Conservation (phyloP, 192 early-diverging fungal genomes). For the Coemansia pectinata region DNA sequence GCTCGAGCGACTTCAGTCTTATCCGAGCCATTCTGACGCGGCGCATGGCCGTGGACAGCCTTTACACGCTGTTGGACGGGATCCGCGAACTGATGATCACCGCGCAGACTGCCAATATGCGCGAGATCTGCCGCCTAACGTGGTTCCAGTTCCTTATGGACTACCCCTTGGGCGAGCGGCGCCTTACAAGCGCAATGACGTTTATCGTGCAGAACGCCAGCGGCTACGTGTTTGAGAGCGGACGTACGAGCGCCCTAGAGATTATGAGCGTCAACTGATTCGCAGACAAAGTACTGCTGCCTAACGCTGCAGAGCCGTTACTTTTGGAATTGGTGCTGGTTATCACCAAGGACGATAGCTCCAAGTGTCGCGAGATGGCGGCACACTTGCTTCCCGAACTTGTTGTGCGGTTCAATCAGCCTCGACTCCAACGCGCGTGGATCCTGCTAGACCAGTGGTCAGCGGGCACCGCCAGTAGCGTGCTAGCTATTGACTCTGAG, state of each 20-base stretch:
- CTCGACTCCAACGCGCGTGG: constrained; percentile 64
- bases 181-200: constrained; percentile 81
- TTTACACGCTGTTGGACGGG: constrained; percentile 93
- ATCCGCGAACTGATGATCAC: constrained; percentile 85
- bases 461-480: constrained; percentile 27
- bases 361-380: constrained; percentile 89
- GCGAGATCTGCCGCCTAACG: constrained; percentile 80
- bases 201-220: constrained; percentile 88
- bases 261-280: constrained; percentile 82
- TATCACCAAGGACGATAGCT: constrained; percentile 89
- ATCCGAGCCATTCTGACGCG: constrained; percentile 85
- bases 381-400: constrained; percentile 71
- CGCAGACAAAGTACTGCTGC: constrained; percentile 67
- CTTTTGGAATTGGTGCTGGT: constrained; percentile 83
- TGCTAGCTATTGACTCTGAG: not conserved
- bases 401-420: constrained; percentile 62
- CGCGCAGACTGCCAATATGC: constrained; percentile 71
- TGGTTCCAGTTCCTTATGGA: constrained; percentile 92
- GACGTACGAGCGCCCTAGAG: constrained; percentile 87
- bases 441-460: constrained; percentile 80
- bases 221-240: constrained; percentile 86
- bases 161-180: constrained; percentile 86
- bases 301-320: constrained; percentile 76
- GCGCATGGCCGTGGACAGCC: constrained; percentile 80
- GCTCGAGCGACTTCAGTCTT: constrained; percentile 79